Conservation (phyloP, 208 protist species). For the Leishmania braziliensis region DNA sequence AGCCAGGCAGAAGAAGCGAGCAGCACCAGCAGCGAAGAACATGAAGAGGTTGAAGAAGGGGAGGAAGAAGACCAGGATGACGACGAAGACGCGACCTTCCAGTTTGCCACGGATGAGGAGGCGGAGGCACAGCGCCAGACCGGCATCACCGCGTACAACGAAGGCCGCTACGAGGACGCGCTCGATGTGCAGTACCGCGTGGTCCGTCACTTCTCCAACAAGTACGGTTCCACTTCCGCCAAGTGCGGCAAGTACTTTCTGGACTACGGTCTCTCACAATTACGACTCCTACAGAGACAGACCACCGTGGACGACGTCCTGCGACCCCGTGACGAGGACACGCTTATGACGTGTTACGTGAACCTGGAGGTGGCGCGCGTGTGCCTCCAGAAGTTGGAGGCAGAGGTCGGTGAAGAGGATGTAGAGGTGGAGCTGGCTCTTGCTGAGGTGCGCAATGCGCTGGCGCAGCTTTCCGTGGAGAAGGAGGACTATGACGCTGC, state of each 20-base stretch:
- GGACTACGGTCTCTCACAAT: conserved; percentile 89
- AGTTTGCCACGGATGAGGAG: conserved; percentile 66
- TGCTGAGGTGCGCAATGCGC: conserved; percentile 84
- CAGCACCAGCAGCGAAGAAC: conserved; percentile 30
- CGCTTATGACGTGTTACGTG: conserved; percentile 83
- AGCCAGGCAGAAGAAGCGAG: conserved; percentile 17
- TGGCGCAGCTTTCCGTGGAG: conserved; percentile 80
- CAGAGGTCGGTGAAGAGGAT: conserved; percentile 35
- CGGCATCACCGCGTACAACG: conserved; percentile 73
- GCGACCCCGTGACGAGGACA: conserved; percentile 73
- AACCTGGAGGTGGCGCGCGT: conserved; percentile 87
- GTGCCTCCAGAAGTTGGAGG: conserved; percentile 73
- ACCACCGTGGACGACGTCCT: conserved; percentile 68
- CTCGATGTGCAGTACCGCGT: conserved; percentile 80
- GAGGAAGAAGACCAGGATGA: conserved; percentile 34
- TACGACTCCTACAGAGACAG: conserved; percentile 68
- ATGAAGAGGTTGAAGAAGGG: conserved; percentile 16
- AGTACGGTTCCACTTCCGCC: conserved; percentile 63
- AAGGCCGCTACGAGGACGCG: conserved; percentile 61
- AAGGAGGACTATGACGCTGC: conserved; percentile 81
- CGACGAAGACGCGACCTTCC: conserved; percentile 44
- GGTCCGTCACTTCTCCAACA: conserved; percentile 77
- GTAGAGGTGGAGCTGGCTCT: conserved; percentile 56
- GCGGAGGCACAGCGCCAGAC: conserved; percentile 48
- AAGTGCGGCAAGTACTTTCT: conserved; percentile 80